These are phyloP conservation scores for Logfia minima DNA, from an alignment of 129 eudicot species.

Conservation along the genomic window DNA sequence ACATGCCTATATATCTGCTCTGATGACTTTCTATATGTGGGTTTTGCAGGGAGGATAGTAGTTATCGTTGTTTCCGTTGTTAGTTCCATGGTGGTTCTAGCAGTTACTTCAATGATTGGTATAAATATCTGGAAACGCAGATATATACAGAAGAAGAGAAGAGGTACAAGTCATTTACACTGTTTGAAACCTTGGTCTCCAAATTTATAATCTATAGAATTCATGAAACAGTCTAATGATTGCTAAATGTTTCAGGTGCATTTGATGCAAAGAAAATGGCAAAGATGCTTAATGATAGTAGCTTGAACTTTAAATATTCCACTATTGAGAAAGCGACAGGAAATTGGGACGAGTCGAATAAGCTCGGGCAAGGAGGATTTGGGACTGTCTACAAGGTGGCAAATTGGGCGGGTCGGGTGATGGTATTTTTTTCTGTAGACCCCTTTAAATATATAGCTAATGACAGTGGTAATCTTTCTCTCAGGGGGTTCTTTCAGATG, in stretches of 20 bases:
- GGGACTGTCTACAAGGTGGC: constrained; percentile 66
- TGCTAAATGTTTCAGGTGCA: constrained; percentile 37
- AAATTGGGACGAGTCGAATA: constrained; percentile 69
- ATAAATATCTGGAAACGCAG: constrained; percentile 49
- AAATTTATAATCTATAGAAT: not conserved
- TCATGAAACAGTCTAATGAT: not conserved
- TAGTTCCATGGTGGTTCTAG: constrained; percentile 56
- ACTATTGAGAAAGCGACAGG: constrained; percentile 77
- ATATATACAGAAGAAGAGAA: constrained; percentile 58
- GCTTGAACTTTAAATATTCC: constrained; percentile 79
- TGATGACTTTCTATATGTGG: not conserved
- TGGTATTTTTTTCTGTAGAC: not conserved
- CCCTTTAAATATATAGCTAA: constrained; percentile 8
- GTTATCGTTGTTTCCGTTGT: constrained; percentile 50
- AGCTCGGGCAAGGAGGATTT: constrained; percentile 91
- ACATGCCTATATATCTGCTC: not conserved
- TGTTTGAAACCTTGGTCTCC: not conserved
- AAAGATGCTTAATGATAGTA: constrained; percentile 60
- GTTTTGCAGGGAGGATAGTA: constrained; percentile 51
- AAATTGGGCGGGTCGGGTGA: not conserved
- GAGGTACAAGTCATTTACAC: constrained; percentile 42
- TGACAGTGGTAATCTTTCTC: not conserved
- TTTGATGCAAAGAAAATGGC: constrained; percentile 55
- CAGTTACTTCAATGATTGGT: constrained; percentile 46
- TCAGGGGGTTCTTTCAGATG: constrained; percentile 81